These are phyloP conservation scores for Rosa persica DNA, from an alignment of 306 rosid genomes.

Conservation along the genomic window DNA sequence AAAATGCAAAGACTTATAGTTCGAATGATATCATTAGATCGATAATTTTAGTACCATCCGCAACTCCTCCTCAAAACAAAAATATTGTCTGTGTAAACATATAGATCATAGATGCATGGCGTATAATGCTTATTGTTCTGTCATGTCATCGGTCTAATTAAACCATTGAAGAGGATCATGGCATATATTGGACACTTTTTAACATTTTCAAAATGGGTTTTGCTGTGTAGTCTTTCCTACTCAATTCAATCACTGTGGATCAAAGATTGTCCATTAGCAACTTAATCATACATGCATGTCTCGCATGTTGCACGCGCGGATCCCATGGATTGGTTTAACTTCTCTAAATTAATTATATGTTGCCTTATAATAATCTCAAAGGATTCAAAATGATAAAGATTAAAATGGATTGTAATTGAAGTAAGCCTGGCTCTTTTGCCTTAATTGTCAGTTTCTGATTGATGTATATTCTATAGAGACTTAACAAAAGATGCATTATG, in stretches of 20 bases:
- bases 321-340: background rate
- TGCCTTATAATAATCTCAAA: background rate
- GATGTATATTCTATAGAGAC: background rate
- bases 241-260: background rate
- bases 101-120: too few species aligned
- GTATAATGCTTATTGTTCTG: too few species aligned
- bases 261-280: background rate
- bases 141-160: too few species aligned
- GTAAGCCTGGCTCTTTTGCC: background rate
- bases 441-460: background rate
- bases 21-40: background rate
- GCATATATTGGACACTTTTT: background rate
- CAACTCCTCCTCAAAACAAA: background rate
- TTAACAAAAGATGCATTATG: constrained; percentile 32
- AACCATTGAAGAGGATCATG: background rate
- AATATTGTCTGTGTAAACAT: too few species aligned
- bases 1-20: background rate
- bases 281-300: background rate
- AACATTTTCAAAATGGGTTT: background rate
- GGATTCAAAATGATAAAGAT: background rate
- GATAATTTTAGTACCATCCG: background rate
- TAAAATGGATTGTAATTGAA: constrained; percentile 21
- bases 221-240: background rate
- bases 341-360: background rate
- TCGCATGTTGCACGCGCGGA: constrained; percentile 13